Evolutionary conservation across 1,139 yeast species (phyloP), one percentile per base, ranked within the genome.

Genomic region (Spencermartinsiella ligniputridi): DNA sequence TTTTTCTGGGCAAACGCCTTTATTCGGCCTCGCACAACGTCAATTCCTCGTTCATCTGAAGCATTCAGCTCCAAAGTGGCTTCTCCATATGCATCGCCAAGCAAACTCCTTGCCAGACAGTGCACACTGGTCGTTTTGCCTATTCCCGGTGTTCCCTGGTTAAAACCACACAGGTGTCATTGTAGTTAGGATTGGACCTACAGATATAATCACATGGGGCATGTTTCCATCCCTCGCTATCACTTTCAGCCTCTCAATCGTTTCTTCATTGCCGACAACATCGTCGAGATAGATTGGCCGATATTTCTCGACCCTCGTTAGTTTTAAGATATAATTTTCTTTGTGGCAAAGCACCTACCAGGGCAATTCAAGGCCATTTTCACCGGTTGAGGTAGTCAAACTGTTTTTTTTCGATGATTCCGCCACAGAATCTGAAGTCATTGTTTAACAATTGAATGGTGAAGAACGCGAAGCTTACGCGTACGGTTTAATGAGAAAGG

Each of bases 1-100:
- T 87, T 90, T 56, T 92, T 90, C 61, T 90, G 97, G 3, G 98
- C 97, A 72, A 92, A 92, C 51, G 86, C 87, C 67, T 92, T 92
- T 64, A 92, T 89, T 59, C 88, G 82, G 56, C 87, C 88, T 53
- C 98, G 76, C 8, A 92, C 98, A 22, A 90, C 94, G 35, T 90
- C 95, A 43, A 92, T 92, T 47, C 98, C 97, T 67, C 98, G 75
- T 63, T 92, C 98, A 61, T 92, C 98, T 1, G 95, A 84, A 1
- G 98, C 99, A 63, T 92, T 92, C 57, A 92, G 71, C 63, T 92
- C 99, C 48, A 92, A 68, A 0, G 94, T 94, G 0, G 96, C 98
- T 53, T 83, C 92, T 32, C 74, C 72, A 60, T 83, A 83, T 30
- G 79, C 69, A 13, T 79, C 78, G 0, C 96, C 96, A 25, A 92